Conservation (phyloP, 1,139 yeast genomes). For the Suhomyces bribrorum region DNA sequence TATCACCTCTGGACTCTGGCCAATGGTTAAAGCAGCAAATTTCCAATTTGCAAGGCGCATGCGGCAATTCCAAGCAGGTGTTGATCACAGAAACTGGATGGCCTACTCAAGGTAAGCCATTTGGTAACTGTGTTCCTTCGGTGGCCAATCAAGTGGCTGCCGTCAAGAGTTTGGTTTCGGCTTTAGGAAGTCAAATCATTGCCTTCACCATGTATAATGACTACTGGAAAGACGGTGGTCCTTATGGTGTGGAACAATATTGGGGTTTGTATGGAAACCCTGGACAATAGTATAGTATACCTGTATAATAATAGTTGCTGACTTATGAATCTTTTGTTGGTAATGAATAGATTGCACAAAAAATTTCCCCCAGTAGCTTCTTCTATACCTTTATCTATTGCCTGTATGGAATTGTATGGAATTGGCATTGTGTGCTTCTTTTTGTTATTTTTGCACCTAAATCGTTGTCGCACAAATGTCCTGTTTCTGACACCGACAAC, state of each 20-base stretch:
- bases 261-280: constrained; percentile 53
- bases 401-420: too few species aligned
- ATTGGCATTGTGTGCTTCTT: too few species aligned
- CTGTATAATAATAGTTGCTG: constrained; percentile 1
- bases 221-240: constrained; percentile 74
- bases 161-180: constrained; percentile 52
- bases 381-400: too few species aligned
- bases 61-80: constrained; percentile 60
- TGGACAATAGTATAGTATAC: constrained; percentile 4
- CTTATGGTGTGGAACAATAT: constrained; percentile 65
- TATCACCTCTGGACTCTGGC: constrained; percentile 67
- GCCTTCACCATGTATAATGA: constrained; percentile 76
- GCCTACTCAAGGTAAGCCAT: constrained; percentile 71
- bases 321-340: too few species aligned
- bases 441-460: too few species aligned
- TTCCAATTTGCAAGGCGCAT: constrained; percentile 62
- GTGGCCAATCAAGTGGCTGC: constrained; percentile 61
- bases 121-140: constrained; percentile 74
- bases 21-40: constrained; percentile 69
- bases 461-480: too few species aligned
- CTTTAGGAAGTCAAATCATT: constrained; percentile 57
- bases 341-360: too few species aligned
- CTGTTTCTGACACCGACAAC: too few species aligned
- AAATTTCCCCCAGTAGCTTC: too few species aligned
- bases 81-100: constrained; percentile 79